A percentile compares a stretch with the other conserved stretches of the same genome.
Evolutionary conservation across 78 protist species (phyloP).

Genomic region (Dictyostelium capitatum): DNA sequence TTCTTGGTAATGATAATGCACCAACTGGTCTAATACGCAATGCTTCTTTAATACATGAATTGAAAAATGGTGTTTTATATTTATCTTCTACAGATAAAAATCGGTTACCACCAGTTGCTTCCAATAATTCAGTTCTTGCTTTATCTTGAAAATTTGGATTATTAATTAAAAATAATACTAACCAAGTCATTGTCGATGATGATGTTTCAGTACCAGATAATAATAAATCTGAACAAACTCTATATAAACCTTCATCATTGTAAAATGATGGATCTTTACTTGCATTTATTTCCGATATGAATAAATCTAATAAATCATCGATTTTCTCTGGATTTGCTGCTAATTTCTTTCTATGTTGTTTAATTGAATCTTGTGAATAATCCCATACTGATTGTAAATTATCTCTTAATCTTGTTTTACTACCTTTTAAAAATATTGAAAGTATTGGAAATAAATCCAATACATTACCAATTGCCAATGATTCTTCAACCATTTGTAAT

Average conservation of each 20-base stretch:
- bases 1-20: constrained; percentile 60
- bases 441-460: constrained; percentile 56
- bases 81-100: background rate
- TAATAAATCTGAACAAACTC: constrained; percentile 45
- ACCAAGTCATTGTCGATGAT: constrained; percentile 56
- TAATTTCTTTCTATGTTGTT: constrained; percentile 12
- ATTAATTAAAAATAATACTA: constrained; percentile 40
- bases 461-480: constrained; percentile 62
- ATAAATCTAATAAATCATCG: constrained; percentile 48
- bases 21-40: constrained; percentile 74
- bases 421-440: background rate
- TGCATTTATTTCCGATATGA: constrained; percentile 20
- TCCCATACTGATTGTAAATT: constrained; percentile 43
- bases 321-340: background rate
- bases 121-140: constrained; percentile 19
- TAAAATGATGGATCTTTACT: constrained; percentile 21
- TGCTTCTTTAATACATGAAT: constrained; percentile 69
- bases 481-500: constrained; percentile 36
- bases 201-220: constrained; percentile 66
- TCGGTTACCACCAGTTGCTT: background rate
- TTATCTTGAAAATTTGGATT: constrained; percentile 37
- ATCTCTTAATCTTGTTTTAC: background rate
- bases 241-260: constrained; percentile 36
- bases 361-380: constrained; percentile 17
- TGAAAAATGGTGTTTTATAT: constrained; percentile 39